Evolutionary conservation across 495 filamentous ascomycete genomes (phyloP).

Genomic region (Penicillium odoratum): DNA sequence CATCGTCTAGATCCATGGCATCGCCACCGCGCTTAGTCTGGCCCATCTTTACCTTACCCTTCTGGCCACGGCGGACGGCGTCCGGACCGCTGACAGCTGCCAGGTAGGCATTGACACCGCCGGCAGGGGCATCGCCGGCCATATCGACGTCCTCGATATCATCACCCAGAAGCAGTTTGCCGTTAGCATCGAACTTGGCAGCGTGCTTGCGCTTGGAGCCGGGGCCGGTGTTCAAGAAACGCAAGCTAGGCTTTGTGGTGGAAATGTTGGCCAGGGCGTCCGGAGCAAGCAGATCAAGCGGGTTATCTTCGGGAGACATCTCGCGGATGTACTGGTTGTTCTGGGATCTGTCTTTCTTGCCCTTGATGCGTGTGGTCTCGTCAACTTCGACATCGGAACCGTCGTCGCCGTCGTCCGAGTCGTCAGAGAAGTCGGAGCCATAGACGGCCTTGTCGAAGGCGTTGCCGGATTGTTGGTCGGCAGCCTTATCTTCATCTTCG

Average conservation of each 20-base stretch:
- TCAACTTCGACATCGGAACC: slow-evolving; percentile 59
- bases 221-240: slow-evolving; percentile 44
- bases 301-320: slow-evolving; percentile 76
- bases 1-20: slow-evolving; percentile 72
- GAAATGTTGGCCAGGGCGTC: slow-evolving; percentile 91
- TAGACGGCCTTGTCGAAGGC: slow-evolving; percentile 96
- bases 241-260: slow-evolving; percentile 73
- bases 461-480: slow-evolving; percentile 62
- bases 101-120: slow-evolving; percentile 86
- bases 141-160: slow-evolving; percentile 59
- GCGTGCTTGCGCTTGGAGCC: slow-evolving; percentile 47
- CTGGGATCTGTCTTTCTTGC: slow-evolving; percentile 41
- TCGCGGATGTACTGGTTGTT: slow-evolving; percentile 84
- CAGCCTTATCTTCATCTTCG: slow-evolving; percentile 37
- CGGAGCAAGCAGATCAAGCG: slow-evolving; percentile 86
- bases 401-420: slow-evolving; percentile 59
- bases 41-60: slow-evolving; percentile 85
- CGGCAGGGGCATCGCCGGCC: slow-evolving; percentile 52
- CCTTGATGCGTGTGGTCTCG: slow-evolving; percentile 39
- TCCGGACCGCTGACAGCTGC: slow-evolving; percentile 84
- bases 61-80: slow-evolving; percentile 74
- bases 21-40: slow-evolving; percentile 58
- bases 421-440: slow-evolving; percentile 70
- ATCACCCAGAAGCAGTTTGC: slow-evolving; percentile 79
- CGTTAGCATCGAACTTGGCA: slow-evolving; percentile 76